Conservation (phyloP, 2,329 filamentous ascomycete genomes). For the Neofusicoccum kwambonambiense region DNA sequence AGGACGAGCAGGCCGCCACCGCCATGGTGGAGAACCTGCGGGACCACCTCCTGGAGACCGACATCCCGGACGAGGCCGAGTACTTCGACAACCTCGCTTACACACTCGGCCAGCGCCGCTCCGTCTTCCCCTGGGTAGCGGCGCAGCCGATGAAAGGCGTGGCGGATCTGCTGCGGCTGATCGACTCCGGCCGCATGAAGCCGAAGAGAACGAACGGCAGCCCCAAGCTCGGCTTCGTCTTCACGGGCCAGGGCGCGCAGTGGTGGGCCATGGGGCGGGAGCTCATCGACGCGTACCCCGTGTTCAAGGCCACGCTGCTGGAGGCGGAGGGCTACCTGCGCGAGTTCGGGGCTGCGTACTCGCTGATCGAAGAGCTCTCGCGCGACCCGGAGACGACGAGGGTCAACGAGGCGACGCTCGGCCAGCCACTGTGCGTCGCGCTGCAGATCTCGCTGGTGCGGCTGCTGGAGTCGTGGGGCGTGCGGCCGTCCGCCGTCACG, state of each 20-base stretch:
- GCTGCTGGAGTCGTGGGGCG: conserved; percentile 28
- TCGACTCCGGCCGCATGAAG: neutral
- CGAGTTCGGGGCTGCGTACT: conserved; percentile 15
- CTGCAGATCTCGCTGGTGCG: conserved; percentile 29
- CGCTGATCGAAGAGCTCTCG: conserved; percentile 22
- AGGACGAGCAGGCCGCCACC: neutral
- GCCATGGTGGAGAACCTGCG: neutral
- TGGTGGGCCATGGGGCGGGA: conserved; percentile 22
- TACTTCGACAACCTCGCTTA: neutral
- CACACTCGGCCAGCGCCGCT: neutral
- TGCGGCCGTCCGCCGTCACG: conserved; percentile 25
- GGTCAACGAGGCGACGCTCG: conserved; percentile 23
- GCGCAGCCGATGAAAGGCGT: neutral
- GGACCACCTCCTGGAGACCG: neutral
- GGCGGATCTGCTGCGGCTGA: neutral
- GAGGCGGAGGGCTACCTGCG: conserved; percentile 11
- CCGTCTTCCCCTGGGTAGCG: neutral
- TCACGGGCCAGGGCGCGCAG: conserved; percentile 34
- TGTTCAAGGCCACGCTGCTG: neutral
- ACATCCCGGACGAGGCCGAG: neutral
- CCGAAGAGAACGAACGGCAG: neutral
- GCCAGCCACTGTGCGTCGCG: conserved; percentile 26
- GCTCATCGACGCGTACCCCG: conserved; percentile 12
- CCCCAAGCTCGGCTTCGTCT: conserved; percentile 22
- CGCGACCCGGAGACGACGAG: conserved; percentile 23